phyloP scores from a whole-genome alignment of 2,329 filamentous ascomycete genomes.

The Fusarium haematococcum region DNA sequence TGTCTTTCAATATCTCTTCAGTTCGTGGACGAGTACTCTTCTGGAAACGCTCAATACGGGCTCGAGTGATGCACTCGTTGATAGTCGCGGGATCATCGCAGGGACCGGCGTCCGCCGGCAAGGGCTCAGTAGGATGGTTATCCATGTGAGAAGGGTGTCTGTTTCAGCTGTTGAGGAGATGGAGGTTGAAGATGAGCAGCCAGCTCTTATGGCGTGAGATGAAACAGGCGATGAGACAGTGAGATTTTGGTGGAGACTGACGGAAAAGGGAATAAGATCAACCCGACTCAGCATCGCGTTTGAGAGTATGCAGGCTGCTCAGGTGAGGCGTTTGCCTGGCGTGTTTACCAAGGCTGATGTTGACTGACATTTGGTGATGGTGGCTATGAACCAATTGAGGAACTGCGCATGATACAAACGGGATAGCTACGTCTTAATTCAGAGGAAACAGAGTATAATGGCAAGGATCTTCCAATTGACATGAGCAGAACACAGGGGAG shows the following conservation, averaged over 20 bases:
- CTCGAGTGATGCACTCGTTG: background rate
- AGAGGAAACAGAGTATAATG: background rate
- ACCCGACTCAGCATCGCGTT: background rate
- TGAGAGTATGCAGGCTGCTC: background rate
- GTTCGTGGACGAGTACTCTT: background rate
- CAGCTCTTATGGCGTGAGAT: background rate
- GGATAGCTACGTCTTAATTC: background rate
- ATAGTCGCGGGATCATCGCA: background rate
- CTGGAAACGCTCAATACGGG: background rate
- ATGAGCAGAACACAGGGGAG: background rate
- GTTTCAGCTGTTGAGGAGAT: background rate
- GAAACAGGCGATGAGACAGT: background rate
- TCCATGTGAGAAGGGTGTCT: background rate
- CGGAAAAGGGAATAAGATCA: background rate
- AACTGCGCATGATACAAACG: background rate
- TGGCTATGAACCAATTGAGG: background rate
- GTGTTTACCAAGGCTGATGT: background rate
- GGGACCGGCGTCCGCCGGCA: background rate
- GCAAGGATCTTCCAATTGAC: background rate
- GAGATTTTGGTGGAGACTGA: background rate
- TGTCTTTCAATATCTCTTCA: background rate
- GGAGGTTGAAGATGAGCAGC: background rate
- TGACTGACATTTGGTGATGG: background rate
- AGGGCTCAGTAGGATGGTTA: background rate
- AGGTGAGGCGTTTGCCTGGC: background rate